Base-by-base conservation (phyloP, 176 grass and related monocot species). In the Eleusine coracana region DNA sequence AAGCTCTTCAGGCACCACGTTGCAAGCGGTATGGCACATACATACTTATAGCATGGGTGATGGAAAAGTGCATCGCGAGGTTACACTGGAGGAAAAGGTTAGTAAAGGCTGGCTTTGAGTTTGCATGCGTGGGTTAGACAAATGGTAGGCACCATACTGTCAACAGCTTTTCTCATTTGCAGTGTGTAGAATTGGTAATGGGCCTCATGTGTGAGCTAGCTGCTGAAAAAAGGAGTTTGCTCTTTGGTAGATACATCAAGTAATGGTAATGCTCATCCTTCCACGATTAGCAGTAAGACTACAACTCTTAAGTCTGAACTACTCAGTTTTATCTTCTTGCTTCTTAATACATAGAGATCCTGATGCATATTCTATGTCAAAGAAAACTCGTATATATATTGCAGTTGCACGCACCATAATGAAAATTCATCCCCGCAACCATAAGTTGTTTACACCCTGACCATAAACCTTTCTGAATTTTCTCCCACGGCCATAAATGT, bases 121-220 rank as follows among this genome's bases (percentile, higher is more conserved):
- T 48, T 8, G 62, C 63, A 42, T 41, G 83, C 72, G 36, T 85
- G 75, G 27, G 66, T 40, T 78, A 50, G 66, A 70, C 59, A 63
- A 78, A 71, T 85, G 54, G 16, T 64, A 78, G 66, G 66, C 44
- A 60, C 75, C 83, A 85, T 85, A 71, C 83, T 12, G 1, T 37
- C 20, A 51, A 48, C 83, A 78, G 66, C 75, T 41, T 85, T 65
- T 15, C 62, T 1, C 25, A 39, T 46, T 76, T 49, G 83, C 65
- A 37, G 2, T 65, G 63, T 38, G 28, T 48, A 65, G 28, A 66
- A 46, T 68, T 18, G 34, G 2, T 51, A 55, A 69, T 70, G 78
- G 78, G 65, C 0, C 48, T 69, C 78, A 69, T 70, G 78, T 69
- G 78, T 68, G 61, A 67, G 15, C 34, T 44, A 77, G 73, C 1